phyloP scores from a whole-genome alignment of 495 filamentous ascomycete species.

The Penicillium goetzii region DNA sequence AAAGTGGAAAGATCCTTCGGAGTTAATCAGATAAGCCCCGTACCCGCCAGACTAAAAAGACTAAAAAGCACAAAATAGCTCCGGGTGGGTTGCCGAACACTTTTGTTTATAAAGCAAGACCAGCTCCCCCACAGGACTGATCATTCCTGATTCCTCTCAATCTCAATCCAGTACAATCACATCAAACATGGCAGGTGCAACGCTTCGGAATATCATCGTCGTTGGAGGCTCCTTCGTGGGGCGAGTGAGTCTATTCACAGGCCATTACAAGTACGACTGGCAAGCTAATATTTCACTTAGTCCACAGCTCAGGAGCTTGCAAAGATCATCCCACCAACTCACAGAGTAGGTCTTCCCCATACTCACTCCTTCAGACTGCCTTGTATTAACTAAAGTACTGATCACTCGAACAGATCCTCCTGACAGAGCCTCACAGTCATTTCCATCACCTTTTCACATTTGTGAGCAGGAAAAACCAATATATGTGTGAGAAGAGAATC shows the following conservation, averaged over 20 bases:
- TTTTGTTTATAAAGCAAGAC: conserved; percentile 9
- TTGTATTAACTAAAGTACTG: neutral
- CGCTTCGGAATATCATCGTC: conserved; percentile 46
- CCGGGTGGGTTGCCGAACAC: neutral
- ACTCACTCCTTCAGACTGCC: neutral
- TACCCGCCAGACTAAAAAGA: neutral
- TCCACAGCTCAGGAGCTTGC: conserved; percentile 45
- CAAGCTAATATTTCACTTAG: conserved; percentile 21
- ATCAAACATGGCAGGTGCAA: conserved; percentile 27
- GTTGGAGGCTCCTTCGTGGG: conserved; percentile 51
- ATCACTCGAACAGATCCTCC: conserved; percentile 40
- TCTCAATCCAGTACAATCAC: neutral
- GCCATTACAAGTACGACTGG: neutral
- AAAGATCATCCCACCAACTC: conserved; percentile 40
- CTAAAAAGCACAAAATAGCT: neutral
- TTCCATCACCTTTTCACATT: conserved; percentile 60
- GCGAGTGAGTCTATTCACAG: conserved; percentile 28
- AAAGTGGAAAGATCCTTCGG: conserved; percentile 21
- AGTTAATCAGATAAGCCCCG: conserved; percentile 32
- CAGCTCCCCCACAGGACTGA: neutral
- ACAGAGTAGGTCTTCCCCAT: conserved; percentile 28
- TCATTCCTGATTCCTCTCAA: neutral
- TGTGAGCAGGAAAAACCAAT: conserved; percentile 36
- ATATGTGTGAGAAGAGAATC: too few relatives aligned
- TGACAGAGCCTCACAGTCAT: conserved; percentile 56